These are phyloP conservation scores for Stephania cephalantha DNA, from an alignment of 164 flowering plant genomes.

Conservation along the genomic window DNA sequence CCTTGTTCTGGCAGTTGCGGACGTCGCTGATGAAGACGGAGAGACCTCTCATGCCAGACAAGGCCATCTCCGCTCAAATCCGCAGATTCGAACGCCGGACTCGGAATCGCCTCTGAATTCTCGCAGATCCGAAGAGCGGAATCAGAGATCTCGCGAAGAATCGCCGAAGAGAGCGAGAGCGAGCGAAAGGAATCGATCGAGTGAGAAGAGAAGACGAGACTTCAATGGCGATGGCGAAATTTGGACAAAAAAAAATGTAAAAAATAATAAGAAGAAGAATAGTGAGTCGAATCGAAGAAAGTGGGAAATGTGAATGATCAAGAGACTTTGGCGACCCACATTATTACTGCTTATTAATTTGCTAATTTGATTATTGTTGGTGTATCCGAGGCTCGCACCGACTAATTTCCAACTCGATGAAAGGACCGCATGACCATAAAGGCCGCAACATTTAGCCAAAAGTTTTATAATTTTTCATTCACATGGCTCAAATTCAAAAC, in stretches of 20 bases:
- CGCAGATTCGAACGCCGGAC: constrained; percentile 7
- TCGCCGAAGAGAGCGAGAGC: neutral
- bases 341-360: neutral
- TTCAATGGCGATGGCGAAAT: neutral
- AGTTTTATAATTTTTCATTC: too few relatives aligned
- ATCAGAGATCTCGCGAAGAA: constrained; percentile 9
- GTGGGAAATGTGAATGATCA: too few relatives aligned
- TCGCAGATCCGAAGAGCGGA: neutral
- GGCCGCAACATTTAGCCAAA: too few relatives aligned
- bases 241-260: neutral
- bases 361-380: too few relatives aligned
- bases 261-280: neutral
- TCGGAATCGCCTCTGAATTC: neutral
- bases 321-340: neutral
- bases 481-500: too few relatives aligned
- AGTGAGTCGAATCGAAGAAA: neutral
- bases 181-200: neutral
- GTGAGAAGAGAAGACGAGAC: neutral
- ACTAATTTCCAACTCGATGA: too few relatives aligned
- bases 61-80: constrained; percentile 76
- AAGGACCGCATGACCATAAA: too few relatives aligned
- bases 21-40: constrained; percentile 94
- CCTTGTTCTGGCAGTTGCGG: constrained; percentile 89
- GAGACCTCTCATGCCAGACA: constrained; percentile 96
- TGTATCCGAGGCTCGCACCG: too few relatives aligned